Base-by-base conservation (phyloP, 345 rosid genomes). In the Populus tremula region DNA sequence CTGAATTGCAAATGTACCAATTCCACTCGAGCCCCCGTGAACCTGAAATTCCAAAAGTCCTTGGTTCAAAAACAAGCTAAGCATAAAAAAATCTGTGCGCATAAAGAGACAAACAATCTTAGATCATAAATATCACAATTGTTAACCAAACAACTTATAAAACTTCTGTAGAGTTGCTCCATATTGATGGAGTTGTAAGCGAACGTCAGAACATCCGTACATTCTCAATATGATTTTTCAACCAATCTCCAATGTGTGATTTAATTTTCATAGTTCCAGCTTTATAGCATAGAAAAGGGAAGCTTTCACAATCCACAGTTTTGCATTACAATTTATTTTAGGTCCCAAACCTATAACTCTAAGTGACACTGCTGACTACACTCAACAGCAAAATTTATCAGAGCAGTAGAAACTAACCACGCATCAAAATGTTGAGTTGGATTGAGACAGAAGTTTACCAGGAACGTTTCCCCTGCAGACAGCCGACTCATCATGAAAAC, bases 21-120 rank as follows among this genome's bases (percentile, higher is more conserved):
- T 89, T 69, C 98, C 98, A 82, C 97, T 94, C 31, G 98, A 91
- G 59, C 98, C 98, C 54, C 98, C 98, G 81, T 94, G 98, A 86
- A 94, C 85, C 95, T 91, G 81, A 54, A 75, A 87, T 54, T 43
- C 65, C 50, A 69, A 80, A 20, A 27, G 56, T 61, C 8, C 50
- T 74, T 65, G 76, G 71, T 67, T 71, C 69, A 81, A 47, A 53
- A 53, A 35, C 49, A 33, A 68, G 76, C 77, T 11, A 41, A 21
- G 35, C 61, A 49, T 29, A 49, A 8, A 9, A 41, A 3, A 8
- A 23, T 11, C 38, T 29, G 0, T 50, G 6, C 5, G 31, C 16
- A 8, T 33, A 74, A 66, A 71, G 6, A 35, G 39, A 68, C 10
- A 64, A 66, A 35, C 6, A 74, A 35, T 20, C 29, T 54, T 21